Conservation (phyloP, 2,329 filamentous ascomycete genomes). For the Fusarium paranaense region DNA sequence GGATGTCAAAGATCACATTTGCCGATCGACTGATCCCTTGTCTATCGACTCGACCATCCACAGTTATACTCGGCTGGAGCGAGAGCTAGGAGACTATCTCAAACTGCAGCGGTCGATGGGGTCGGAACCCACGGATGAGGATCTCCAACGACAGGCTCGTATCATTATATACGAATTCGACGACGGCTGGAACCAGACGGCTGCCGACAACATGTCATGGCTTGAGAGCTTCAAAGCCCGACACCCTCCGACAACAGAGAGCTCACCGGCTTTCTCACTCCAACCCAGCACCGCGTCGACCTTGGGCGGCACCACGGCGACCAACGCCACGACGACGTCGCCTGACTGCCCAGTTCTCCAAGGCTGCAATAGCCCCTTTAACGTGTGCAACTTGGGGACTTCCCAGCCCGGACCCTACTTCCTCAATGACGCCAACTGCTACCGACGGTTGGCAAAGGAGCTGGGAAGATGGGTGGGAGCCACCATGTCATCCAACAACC, state of each 20-base stretch:
- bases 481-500: constrained; percentile 70
- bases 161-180: constrained; percentile 72
- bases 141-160: constrained; percentile 67
- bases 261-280: constrained; percentile 41
- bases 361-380: constrained; percentile 10
- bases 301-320: constrained; percentile 19
- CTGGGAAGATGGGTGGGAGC: constrained; percentile 64
- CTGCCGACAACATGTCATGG: constrained; percentile 67
- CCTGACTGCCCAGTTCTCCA: constrained; percentile 22
- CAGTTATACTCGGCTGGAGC: constrained; percentile 67
- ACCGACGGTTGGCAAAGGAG: constrained; percentile 65
- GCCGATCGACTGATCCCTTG: constrained; percentile 64
- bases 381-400: constrained; percentile 12
- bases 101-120: constrained; percentile 58
- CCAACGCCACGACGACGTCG: constrained; percentile 28
- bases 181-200: constrained; percentile 73
- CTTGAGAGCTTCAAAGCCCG: constrained; percentile 64
- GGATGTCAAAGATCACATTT: constrained; percentile 61
- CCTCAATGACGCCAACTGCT: constrained; percentile 71
- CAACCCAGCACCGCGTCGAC: constrained; percentile 34
- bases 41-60: constrained; percentile 71
- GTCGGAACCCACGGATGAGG: constrained; percentile 62
- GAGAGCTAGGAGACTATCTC: constrained; percentile 66
- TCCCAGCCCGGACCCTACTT: constrained; percentile 54
- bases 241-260: constrained; percentile 48